Base-by-base conservation (phyloP, 202 grass and related monocot species). In the Panicum virgatum region DNA sequence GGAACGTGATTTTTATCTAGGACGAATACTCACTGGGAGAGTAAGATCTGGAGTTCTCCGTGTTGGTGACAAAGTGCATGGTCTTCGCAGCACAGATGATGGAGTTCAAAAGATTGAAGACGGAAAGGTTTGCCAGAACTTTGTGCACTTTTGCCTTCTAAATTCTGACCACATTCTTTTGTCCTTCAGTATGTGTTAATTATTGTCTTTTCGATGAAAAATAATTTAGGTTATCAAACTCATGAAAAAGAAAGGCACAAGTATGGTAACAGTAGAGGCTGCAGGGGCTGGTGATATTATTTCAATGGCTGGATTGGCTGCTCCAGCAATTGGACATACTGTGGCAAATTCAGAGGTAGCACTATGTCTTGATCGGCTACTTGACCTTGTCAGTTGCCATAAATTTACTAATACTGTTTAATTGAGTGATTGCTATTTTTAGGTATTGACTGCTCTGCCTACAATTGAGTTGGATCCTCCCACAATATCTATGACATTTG, bases 191-290 rank as follows among this genome's bases (percentile, higher is more conserved):
- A 77, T 82, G 30, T 72, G 23, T 44, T 59, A 27, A 42, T 32
- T n/a, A n/a, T n/a, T 34, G 2, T 34, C 1, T 34, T 34, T 34
- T 4, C 4, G 32, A 34, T 34, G 29, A 4, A 34, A 34, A 34
- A 86, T 73, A 69, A 30, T 88, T 40, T 86, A 98, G 96, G 89
- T 96, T 83, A 86, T 89, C 30, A 98, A 98, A 66, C 90, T 98
- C 62, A 98, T 98, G 96, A 98, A 98, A 89, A 98, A 93, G 89
- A 96, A 98, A 86, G 96, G 96, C 70, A 98, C 90, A 57, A 92
- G 12, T 81, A 96, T 91, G 80, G 87, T 85, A 63, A 83, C 77
- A 18, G 88, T 98, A 56, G 96, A 98, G 15, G 71, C 84, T 81
- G 96, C 96, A 40, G 96, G 92, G 43, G 96, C 96, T 75, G 96